Conservation (phyloP, 495 filamentous ascomycete species). For the Trypethelium eluteriae region DNA sequence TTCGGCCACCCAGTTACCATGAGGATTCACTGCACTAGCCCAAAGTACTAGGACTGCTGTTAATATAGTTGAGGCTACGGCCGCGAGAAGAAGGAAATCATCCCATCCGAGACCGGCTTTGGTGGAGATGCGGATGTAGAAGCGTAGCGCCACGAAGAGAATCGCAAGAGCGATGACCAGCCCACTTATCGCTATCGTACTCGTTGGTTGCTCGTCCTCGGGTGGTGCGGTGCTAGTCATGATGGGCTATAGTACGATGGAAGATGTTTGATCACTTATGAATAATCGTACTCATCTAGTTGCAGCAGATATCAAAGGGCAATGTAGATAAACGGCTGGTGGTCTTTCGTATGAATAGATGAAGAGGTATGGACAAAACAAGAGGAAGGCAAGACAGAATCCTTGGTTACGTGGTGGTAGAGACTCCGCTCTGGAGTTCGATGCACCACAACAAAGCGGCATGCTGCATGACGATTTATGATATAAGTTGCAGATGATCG, state of each 20-base stretch:
- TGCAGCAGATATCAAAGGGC: not conserved
- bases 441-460: no score
- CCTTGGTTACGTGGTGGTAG: no score
- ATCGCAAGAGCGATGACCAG: slow-evolving; percentile 13
- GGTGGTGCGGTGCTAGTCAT: not conserved
- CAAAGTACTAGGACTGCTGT: slow-evolving; percentile 3
- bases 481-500: no score
- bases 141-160: slow-evolving; percentile 16
- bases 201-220: not conserved
- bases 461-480: no score
- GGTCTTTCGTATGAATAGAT: not conserved
- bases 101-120: slow-evolving; percentile 15
- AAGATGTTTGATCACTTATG: not conserved
- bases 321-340: not conserved
- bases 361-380: not conserved
- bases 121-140: slow-evolving; percentile 16
- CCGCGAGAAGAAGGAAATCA: slow-evolving; percentile 12
- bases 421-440: no score
- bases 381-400: no score
- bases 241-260: not conserved
- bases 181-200: not conserved
- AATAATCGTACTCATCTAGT: not conserved
- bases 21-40: not conserved
- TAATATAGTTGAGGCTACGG: not conserved
- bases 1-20: not conserved